Conservation (phyloP, 75 land plant genomes). For the Azolla pinnata region DNA sequence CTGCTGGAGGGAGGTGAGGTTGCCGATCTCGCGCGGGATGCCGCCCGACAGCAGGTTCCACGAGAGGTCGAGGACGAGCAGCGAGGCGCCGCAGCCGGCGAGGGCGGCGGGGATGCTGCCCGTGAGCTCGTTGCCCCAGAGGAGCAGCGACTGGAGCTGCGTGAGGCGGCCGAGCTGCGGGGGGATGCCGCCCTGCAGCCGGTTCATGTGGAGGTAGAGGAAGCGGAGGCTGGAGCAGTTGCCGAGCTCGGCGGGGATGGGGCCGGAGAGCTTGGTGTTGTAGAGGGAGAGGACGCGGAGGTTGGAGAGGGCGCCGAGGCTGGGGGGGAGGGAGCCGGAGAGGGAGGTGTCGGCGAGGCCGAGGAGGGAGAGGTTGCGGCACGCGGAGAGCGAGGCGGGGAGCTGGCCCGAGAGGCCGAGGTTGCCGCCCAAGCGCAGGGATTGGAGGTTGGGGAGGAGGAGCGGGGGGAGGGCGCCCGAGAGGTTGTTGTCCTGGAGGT, state of each 20-base stretch:
- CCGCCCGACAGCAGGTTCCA: slow-evolving; percentile 34
- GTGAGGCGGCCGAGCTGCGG: slow-evolving; percentile 21
- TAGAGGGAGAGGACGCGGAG: slow-evolving; percentile 66
- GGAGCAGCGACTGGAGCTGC: slow-evolving; percentile 21
- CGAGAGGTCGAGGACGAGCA: slow-evolving; percentile 37
- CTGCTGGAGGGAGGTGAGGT: slow-evolving; percentile 35
- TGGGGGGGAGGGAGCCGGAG: slow-evolving; percentile 1
- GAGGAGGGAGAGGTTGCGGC: slow-evolving; percentile 34
- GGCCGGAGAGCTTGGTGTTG: slow-evolving; percentile 54
- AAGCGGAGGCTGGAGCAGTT: slow-evolving; percentile 39
- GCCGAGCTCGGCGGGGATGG: slow-evolving; percentile 58
- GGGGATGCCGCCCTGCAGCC: slow-evolving; percentile 61
- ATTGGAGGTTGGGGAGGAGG: slow-evolving; percentile 37
- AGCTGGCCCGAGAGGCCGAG: slow-evolving; percentile 51
- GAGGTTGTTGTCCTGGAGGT: slow-evolving; percentile 69
- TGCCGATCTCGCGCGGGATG: slow-evolving; percentile 40
- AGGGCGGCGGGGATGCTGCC: slow-evolving; percentile 27
- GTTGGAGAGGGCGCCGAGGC: slow-evolving; percentile 27
- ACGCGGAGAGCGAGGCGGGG: slow-evolving; percentile 66
- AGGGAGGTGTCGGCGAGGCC: not conserved
- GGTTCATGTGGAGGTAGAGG: slow-evolving; percentile 53
- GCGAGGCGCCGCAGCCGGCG: slow-evolving; percentile 15
- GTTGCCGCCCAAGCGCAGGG: slow-evolving; percentile 68
- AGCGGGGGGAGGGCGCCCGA: slow-evolving; percentile 43
- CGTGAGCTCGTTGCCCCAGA: slow-evolving; percentile 39